Conservation (phyloP, 345 rosid genomes). For the Gossypium arboreum region DNA sequence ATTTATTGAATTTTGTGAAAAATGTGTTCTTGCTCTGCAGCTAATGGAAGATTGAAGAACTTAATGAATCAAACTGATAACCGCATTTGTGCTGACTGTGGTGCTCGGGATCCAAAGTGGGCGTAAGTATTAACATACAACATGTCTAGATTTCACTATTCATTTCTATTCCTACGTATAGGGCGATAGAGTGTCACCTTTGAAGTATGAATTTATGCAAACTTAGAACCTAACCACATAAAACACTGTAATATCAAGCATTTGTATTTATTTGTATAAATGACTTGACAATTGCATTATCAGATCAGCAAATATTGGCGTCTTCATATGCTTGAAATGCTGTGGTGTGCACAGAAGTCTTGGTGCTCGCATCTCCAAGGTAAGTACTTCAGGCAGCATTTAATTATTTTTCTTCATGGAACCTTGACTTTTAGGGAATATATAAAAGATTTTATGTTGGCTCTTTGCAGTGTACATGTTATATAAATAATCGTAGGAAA, state of each 20-base stretch:
- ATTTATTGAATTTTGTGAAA: slow-evolving; percentile 2
- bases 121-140: slow-evolving; percentile 60
- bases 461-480: too few relatives aligned
- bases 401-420: too few relatives aligned
- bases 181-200: neutral
- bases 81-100: slow-evolving; percentile 88
- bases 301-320: slow-evolving; percentile 98
- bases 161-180: slow-evolving; percentile 1
- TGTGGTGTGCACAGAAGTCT: slow-evolving; percentile 87
- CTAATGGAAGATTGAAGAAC: slow-evolving; percentile 71
- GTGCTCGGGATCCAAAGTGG: slow-evolving; percentile 98
- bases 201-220: neutral
- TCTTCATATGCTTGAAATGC: slow-evolving; percentile 92
- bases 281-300: slow-evolving; percentile 22
- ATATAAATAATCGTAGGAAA: too few relatives aligned
- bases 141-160: neutral
- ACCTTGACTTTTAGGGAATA: too few relatives aligned
- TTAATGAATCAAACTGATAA: slow-evolving; percentile 71
- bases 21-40: slow-evolving; percentile 27
- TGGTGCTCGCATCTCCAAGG: too few relatives aligned
- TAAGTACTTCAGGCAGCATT: too few relatives aligned
- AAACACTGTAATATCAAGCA: neutral
- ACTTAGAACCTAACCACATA: neutral
- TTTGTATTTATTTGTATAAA: neutral
- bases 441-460: too few relatives aligned